Evolutionary conservation across 257 asterid species (phyloP).

Genomic region (Verbena officinalis): DNA sequence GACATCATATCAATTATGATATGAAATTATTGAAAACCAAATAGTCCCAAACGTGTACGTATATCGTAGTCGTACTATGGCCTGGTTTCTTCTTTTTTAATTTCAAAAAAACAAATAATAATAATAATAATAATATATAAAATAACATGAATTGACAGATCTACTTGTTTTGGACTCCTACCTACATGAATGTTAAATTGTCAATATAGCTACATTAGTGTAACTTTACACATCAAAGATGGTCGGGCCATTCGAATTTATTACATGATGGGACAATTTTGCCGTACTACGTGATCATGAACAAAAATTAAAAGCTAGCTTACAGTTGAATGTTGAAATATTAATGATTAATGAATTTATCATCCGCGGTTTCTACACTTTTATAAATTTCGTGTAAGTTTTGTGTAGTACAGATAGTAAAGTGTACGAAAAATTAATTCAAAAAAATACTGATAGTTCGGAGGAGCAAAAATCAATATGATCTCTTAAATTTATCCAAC

Average conservation of each 20-base stretch:
- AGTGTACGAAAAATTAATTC: no score
- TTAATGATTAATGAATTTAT: not conserved
- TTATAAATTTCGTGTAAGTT: no score
- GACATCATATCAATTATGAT: not conserved
- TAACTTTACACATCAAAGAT: slow-evolving; percentile 32
- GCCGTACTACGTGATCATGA: slow-evolving; percentile 10
- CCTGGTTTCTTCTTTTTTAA: not conserved
- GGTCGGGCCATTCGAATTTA: slow-evolving; percentile 19
- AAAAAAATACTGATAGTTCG: no score
- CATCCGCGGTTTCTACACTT: slow-evolving; percentile 31
- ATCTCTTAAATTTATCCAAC: no score
- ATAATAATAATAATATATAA: not conserved
- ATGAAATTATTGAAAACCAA: slow-evolving; percentile 20
- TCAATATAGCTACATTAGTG: not conserved
- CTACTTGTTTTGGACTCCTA: not conserved
- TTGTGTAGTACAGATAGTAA: no score
- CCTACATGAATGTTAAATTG: no score
- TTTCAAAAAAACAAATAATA: not conserved
- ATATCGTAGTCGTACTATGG: not conserved
- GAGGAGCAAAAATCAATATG: no score
- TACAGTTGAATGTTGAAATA: slow-evolving; percentile 11
- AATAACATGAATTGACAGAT: no score
- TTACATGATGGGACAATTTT: not conserved
- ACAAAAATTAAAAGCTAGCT: slow-evolving; percentile 6
- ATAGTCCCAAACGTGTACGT: slow-evolving; percentile 3